phyloP scores from a whole-genome alignment of 2,329 filamentous ascomycete species.

The Aureobasidium sp. region DNA sequence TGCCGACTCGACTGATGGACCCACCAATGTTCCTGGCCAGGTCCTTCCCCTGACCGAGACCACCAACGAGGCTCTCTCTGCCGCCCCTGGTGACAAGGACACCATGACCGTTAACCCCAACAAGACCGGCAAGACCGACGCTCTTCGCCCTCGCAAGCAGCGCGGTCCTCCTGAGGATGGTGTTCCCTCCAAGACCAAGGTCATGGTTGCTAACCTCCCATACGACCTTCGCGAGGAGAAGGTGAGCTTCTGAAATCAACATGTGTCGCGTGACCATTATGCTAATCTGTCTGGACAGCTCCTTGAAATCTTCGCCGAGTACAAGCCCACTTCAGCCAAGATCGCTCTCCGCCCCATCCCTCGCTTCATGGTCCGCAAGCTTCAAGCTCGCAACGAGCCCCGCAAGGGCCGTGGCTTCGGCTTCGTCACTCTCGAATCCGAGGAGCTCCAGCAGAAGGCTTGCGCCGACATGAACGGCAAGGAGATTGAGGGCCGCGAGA shows the following conservation, averaged over 20 bases:
- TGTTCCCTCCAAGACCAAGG: constrained; percentile 98
- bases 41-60: constrained; percentile 44
- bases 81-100: constrained; percentile 42
- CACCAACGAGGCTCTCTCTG: constrained; percentile 50
- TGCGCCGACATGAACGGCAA: constrained; percentile 98
- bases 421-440: constrained; percentile 90
- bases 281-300: constrained; percentile 51
- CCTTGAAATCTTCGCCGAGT: constrained; percentile 91
- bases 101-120: constrained; percentile 34
- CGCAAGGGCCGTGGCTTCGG: constrained; percentile 99
- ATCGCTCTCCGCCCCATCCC: constrained; percentile 97
- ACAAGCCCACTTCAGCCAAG: constrained; percentile 91
- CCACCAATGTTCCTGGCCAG: constrained; percentile 47
- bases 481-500: constrained; percentile 97
- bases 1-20: constrained; percentile 39
- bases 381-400: constrained; percentile 93
- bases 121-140: constrained; percentile 40
- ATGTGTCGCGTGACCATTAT: not conserved
- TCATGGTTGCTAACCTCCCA: constrained; percentile 99
- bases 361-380: constrained; percentile 99
- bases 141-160: constrained; percentile 60
- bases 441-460: constrained; percentile 96
- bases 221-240: constrained; percentile 98
- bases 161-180: constrained; percentile 95
- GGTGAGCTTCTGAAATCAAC: constrained; percentile 48